phyloP scores from a whole-genome alignment of 2,329 filamentous ascomycete genomes.

The Xylariaceae sp. region DNA sequence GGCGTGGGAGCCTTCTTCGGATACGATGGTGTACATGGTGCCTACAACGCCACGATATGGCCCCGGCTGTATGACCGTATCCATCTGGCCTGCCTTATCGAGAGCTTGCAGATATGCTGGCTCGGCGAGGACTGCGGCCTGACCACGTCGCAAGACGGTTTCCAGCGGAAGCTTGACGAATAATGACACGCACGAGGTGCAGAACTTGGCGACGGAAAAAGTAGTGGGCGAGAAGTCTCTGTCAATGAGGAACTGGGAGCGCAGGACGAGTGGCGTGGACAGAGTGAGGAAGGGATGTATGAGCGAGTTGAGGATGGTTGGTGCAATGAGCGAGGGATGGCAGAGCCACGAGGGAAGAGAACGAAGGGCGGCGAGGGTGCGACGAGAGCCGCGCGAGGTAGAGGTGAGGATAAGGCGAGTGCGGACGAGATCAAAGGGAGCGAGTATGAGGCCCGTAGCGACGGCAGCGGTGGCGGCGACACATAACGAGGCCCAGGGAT shows the following conservation, averaged over 20 bases:
- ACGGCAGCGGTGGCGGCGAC: slow-evolving; percentile 65
- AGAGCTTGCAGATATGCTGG: slow-evolving; percentile 51
- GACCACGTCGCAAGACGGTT: slow-evolving; percentile 84
- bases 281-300: slow-evolving; percentile 80
- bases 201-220: slow-evolving; percentile 80
- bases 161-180: slow-evolving; percentile 87
- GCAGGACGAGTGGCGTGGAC: slow-evolving; percentile 79
- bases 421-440: slow-evolving; percentile 85
- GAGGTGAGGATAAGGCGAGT: slow-evolving; percentile 86
- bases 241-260: slow-evolving; percentile 81
- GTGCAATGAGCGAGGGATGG: slow-evolving; percentile 67
- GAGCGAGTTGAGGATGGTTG: slow-evolving; percentile 83
- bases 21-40: slow-evolving; percentile 83
- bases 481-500: slow-evolving; percentile 76
- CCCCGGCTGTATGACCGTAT: slow-evolving; percentile 77
- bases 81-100: slow-evolving; percentile 46
- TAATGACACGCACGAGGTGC: slow-evolving; percentile 75
- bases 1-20: slow-evolving; percentile 71
- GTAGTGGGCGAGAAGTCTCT: slow-evolving; percentile 75
- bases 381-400: slow-evolving; percentile 69
- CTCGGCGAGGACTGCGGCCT: slow-evolving; percentile 68
- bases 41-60: slow-evolving; percentile 83
- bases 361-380: slow-evolving; percentile 74
- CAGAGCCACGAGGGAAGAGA: slow-evolving; percentile 76
- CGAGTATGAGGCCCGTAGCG: slow-evolving; percentile 75